Percentiles rank a stretch among this genome's conserved stretches.
phyloP scores from a whole-genome alignment of 441 rosid species.

The Biscutella auriculata region DNA sequence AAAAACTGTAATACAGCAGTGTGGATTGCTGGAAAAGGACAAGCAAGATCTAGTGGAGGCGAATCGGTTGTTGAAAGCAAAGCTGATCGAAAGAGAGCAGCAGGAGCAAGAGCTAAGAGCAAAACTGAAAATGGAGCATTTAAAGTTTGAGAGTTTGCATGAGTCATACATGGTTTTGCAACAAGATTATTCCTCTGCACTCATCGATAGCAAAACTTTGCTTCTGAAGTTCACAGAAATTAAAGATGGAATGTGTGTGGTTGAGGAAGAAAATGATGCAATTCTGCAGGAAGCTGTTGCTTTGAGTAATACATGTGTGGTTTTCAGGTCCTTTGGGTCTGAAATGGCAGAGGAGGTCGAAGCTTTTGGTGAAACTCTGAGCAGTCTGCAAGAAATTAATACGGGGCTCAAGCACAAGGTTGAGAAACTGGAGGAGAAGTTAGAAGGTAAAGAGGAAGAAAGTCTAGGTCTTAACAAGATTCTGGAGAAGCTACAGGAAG shows the following conservation, averaged over 20 bases:
- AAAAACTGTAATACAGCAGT: conserved; percentile 18
- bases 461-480: conserved; percentile 32
- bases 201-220: conserved; percentile 39
- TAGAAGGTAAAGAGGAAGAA: conserved; percentile 45
- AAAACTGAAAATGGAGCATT: conserved; percentile 29
- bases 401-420: conserved; percentile 35
- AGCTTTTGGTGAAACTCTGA: conserved; percentile 33
- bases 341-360: conserved; percentile 52
- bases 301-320: conserved; percentile 34
- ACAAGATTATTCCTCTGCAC: conserved; percentile 36
- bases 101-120: conserved; percentile 34
- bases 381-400: conserved; percentile 24
- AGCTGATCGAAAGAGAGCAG: conserved; percentile 35
- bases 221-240: conserved; percentile 33
- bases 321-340: conserved; percentile 44
- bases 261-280: conserved; percentile 51
- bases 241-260: conserved; percentile 35
- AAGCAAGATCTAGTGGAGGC: conserved; percentile 40
- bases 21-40: conserved; percentile 30
- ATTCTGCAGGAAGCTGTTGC: conserved; percentile 44
- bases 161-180: conserved; percentile 34
- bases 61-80: conserved; percentile 43
- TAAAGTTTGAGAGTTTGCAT: conserved; percentile 36
- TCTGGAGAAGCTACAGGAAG: conserved; percentile 43
- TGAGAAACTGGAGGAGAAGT: conserved; percentile 34